A percentile compares a stretch with the other conserved stretches of the same genome.
phyloP scores from a whole-genome alignment of 1,139 yeast species.

The Hansenula lynferdii region DNA sequence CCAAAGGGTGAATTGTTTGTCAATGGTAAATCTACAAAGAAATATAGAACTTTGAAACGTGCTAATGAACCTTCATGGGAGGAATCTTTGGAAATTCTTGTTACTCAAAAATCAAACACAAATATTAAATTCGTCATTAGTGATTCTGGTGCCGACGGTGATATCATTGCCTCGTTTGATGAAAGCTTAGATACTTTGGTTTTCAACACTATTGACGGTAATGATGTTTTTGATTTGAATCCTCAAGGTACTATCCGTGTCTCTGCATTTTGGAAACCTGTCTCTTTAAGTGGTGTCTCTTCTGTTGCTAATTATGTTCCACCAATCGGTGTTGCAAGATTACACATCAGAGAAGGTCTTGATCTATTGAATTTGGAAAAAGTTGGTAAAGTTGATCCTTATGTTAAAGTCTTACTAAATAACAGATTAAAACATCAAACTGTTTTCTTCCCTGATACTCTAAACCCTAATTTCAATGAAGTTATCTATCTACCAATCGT shows the following conservation, averaged over 20 bases:
- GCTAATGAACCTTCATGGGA: constrained; percentile 73
- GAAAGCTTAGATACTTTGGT: constrained; percentile 51
- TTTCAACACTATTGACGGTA: constrained; percentile 44
- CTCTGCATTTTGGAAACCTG: constrained; percentile 67
- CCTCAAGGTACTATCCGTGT: constrained; percentile 50
- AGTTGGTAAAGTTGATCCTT: constrained; percentile 73
- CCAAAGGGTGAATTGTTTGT: constrained; percentile 66
- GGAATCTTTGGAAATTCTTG: constrained; percentile 53
- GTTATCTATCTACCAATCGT: constrained; percentile 59
- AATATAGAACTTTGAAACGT: constrained; percentile 57
- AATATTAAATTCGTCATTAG: constrained; percentile 49
- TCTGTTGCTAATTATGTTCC: constrained; percentile 42
- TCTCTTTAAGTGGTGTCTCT: constrained; percentile 48
- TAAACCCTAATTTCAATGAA: constrained; percentile 52
- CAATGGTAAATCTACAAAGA: constrained; percentile 48
- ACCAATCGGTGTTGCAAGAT: constrained; percentile 62
- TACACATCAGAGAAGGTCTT: constrained; percentile 50
- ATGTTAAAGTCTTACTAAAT: constrained; percentile 51
- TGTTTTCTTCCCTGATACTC: constrained; percentile 46
- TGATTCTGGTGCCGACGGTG: constrained; percentile 45
- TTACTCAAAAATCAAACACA: constrained; percentile 55
- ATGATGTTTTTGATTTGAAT: constrained; percentile 43
- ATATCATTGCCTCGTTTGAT: constrained; percentile 48
- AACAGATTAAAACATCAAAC: constrained; percentile 57
- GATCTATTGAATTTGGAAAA: constrained; percentile 57